These are phyloP conservation scores for Pleurotus tuber-regium DNA, from an alignment of 768 basidiomycete species.

Conservation along the genomic window DNA sequence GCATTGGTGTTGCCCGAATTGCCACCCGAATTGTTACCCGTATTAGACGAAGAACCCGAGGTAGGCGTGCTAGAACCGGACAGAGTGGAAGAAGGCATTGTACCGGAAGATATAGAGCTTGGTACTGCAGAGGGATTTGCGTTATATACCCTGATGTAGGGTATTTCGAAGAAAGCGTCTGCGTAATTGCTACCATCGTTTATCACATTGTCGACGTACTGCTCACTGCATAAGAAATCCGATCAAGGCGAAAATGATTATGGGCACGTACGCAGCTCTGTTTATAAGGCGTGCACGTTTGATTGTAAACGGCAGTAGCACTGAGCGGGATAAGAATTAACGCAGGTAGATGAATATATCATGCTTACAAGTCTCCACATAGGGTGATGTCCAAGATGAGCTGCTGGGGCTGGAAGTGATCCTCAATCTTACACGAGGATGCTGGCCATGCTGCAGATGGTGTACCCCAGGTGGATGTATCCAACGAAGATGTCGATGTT, in stretches of 20 bases:
- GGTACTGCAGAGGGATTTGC: conserved; percentile 16
- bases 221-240: neutral
- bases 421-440: conserved; percentile 36
- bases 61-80: neutral
- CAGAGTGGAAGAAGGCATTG: neutral
- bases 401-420: conserved; percentile 44
- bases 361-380: conserved; percentile 41
- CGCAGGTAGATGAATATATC: conserved; percentile 21
- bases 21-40: neutral
- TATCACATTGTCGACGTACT: conserved; percentile 53
- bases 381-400: conserved; percentile 54
- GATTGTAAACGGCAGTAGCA: conserved; percentile 1
- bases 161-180: conserved; percentile 63
- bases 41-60: neutral
- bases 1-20: neutral
- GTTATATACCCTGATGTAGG: conserved; percentile 49
- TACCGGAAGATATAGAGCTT: neutral
- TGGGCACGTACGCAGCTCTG: conserved; percentile 1
- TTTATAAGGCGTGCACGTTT: neutral
- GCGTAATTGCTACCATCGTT: conserved; percentile 38
- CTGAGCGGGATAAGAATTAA: conserved; percentile 29
- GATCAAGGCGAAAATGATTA: neutral
- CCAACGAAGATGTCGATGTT: conserved; percentile 33
- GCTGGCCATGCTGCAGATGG: conserved; percentile 39
- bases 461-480: conserved; percentile 39